These are phyloP conservation scores for Starmerella ratchasimensis DNA, from an alignment of 805 yeast species.

Conservation along the genomic window DNA sequence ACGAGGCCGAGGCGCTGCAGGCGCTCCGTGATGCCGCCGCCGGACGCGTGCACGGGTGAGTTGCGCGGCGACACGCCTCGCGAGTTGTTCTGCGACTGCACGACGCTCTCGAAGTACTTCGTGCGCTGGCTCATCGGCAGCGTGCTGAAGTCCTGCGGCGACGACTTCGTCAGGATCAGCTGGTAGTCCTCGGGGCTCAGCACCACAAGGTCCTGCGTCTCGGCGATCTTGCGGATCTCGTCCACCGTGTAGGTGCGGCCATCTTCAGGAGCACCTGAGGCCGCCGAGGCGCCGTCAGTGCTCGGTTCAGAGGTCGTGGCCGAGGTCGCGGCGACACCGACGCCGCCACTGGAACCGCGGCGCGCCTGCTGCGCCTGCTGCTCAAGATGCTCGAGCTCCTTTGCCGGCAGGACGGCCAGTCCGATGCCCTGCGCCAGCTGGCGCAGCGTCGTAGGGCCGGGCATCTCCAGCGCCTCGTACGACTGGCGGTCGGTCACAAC, in stretches of 20 bases:
- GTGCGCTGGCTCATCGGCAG: constrained; percentile 13
- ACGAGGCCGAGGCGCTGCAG: constrained; percentile 25
- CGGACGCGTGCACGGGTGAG: constrained; percentile 14
- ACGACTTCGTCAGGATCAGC: constrained; percentile 2
- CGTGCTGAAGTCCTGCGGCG: constrained; percentile 5
- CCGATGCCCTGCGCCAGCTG: constrained; percentile 17
- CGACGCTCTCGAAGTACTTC: constrained; percentile 7
- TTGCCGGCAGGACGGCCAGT: constrained; percentile 16
- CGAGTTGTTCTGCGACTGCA: constrained; percentile 4
- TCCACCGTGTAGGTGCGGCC: constrained; percentile 1
- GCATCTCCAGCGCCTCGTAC: constrained; percentile 13
- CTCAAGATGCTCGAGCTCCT: constrained; percentile 21
- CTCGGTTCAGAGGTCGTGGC: not conserved
- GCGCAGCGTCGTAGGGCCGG: constrained; percentile 15
- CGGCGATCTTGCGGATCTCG: constrained; percentile 6
- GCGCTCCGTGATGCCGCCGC: constrained; percentile 22
- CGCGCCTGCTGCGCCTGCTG: not conserved
- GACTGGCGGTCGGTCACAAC: constrained; percentile 14
- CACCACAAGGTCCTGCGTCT: constrained; percentile 4
- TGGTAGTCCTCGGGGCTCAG: constrained; percentile 10
- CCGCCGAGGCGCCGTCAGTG: constrained; percentile 5
- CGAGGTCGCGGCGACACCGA: not conserved
- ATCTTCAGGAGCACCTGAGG: constrained; percentile 2
- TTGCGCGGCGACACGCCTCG: constrained; percentile 5
- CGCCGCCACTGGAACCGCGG: not conserved